Evolutionary conservation across 306 rosid species (phyloP).

Genomic region (Chamaecrista fasciculata): DNA sequence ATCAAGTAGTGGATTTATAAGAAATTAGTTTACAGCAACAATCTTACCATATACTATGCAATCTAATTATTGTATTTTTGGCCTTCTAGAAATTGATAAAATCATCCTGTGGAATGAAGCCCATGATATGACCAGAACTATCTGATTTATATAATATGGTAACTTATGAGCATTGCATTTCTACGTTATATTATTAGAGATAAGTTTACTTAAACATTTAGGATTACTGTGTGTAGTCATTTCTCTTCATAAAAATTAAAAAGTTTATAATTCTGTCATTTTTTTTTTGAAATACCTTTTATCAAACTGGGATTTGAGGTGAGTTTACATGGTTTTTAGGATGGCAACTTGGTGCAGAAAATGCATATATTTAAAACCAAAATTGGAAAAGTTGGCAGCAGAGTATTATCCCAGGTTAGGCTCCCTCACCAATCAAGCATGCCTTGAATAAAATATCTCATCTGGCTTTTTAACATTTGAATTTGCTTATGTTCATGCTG

Average conservation of each 20-base stretch:
- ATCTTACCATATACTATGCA: background rate
- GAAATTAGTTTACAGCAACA: background rate
- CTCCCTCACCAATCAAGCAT: background rate
- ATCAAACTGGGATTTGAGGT: slow-evolving; percentile 31
- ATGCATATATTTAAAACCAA: slow-evolving; percentile 81
- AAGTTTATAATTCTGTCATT: slow-evolving; percentile 20
- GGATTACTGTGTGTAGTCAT: background rate
- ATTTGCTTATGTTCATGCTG: slow-evolving; percentile 12
- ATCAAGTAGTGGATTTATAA: background rate
- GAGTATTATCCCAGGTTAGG: slow-evolving; percentile 22
- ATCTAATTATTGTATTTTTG: background rate
- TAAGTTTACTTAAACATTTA: background rate
- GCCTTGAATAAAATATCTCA: background rate
- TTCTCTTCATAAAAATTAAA: background rate
- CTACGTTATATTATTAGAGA: background rate
- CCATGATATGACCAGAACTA: background rate
- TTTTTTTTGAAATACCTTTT: slow-evolving; percentile 16
- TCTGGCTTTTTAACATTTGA: slow-evolving; percentile 12
- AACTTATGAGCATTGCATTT: background rate
- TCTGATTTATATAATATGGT: slow-evolving; percentile 9
- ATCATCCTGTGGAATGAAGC: background rate
- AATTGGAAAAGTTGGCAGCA: slow-evolving; percentile 32
- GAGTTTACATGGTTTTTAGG: slow-evolving; percentile 52
- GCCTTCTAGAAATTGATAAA: slow-evolving; percentile 2
- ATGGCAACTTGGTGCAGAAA: slow-evolving; percentile 94